These are phyloP conservation scores for Elaeagnus macrophylla DNA, from an alignment of 306 rosid species.

Conservation along the genomic window DNA sequence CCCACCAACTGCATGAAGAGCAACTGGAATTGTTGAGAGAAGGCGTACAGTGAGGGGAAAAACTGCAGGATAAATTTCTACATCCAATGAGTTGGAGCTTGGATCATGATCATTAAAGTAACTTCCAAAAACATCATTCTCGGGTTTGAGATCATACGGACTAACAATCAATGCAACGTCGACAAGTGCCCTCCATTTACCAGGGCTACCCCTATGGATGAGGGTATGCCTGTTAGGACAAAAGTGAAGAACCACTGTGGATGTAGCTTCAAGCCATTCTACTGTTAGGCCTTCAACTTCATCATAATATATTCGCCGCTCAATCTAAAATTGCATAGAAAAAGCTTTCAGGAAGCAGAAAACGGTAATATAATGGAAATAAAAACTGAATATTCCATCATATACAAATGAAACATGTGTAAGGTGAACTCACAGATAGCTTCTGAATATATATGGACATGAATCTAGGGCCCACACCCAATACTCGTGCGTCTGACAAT, in stretches of 20 bases:
- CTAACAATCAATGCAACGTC: slow-evolving; percentile 46
- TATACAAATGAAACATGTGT: background rate
- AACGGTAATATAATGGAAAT: background rate
- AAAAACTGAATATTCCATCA: background rate
- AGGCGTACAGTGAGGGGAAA: slow-evolving; percentile 55
- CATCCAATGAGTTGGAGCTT: slow-evolving; percentile 15
- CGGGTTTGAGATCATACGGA: slow-evolving; percentile 38
- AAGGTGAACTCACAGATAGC: slow-evolving; percentile 63
- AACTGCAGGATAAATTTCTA: slow-evolving; percentile 44
- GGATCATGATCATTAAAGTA: slow-evolving; percentile 15
- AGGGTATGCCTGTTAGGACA: slow-evolving; percentile 30
- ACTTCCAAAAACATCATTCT: slow-evolving; percentile 20
- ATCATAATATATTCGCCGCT: slow-evolving; percentile 74
- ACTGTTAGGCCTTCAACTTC: slow-evolving; percentile 66
- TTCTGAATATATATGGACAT: slow-evolving; percentile 79
- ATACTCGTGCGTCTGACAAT: slow-evolving; percentile 71
- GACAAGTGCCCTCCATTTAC: slow-evolving; percentile 60
- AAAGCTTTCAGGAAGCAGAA: slow-evolving; percentile 1
- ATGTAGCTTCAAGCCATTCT: slow-evolving; percentile 83
- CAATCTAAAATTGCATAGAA: slow-evolving; percentile 41
- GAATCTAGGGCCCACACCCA: slow-evolving; percentile 88
- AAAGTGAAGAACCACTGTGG: slow-evolving; percentile 69
- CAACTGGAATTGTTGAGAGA: slow-evolving; percentile 71
- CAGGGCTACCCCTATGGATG: slow-evolving; percentile 43
- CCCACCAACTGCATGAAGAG: slow-evolving; percentile 77